These are phyloP conservation scores for Chimonanthus praecox DNA, from an alignment of 164 flowering plant species.

Conservation along the genomic window DNA sequence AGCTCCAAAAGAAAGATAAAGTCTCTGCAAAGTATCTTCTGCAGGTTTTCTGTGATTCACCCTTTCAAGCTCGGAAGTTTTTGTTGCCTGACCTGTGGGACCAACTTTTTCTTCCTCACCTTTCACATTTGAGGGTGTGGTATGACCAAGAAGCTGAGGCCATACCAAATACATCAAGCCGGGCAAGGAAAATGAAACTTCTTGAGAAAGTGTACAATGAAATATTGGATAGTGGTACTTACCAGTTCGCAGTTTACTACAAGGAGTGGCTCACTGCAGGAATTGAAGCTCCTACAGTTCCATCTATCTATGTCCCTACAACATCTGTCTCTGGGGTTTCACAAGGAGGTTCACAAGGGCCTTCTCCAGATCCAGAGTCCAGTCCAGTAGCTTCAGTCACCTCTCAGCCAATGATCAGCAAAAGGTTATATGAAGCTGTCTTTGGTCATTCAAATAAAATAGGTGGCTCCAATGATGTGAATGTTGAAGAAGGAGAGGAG, in stretches of 20 bases:
- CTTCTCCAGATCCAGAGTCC: constrained; percentile 24
- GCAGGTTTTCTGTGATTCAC: constrained; percentile 69
- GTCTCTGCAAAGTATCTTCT: constrained; percentile 60
- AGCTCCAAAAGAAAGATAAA: constrained; percentile 56
- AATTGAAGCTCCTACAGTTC: constrained; percentile 52
- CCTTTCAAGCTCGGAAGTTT: constrained; percentile 46
- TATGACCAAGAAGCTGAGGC: constrained; percentile 51
- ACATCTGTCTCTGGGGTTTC: constrained; percentile 23
- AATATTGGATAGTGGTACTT: constrained; percentile 54
- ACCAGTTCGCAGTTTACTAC: constrained; percentile 66
- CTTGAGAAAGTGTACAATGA: constrained; percentile 58
- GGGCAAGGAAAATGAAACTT: constrained; percentile 40
- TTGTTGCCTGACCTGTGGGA: constrained; percentile 71
- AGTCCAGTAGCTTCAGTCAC: constrained; percentile 32
- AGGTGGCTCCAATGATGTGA: constrained; percentile 18
- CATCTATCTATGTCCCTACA: constrained; percentile 45
- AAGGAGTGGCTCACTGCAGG: constrained; percentile 76
- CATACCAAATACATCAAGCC: constrained; percentile 30
- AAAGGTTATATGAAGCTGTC: constrained; percentile 49
- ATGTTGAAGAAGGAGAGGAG: constrained; percentile 22
- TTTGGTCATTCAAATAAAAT: constrained; percentile 26
- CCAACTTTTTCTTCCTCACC: constrained; percentile 51
- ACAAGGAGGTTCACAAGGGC: constrained; percentile 19
- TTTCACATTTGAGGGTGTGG: constrained; percentile 59
- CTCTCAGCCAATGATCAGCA: constrained; percentile 55